Conservation (phyloP, 768 basidiomycete species). For the Rhizopogon rudus region DNA sequence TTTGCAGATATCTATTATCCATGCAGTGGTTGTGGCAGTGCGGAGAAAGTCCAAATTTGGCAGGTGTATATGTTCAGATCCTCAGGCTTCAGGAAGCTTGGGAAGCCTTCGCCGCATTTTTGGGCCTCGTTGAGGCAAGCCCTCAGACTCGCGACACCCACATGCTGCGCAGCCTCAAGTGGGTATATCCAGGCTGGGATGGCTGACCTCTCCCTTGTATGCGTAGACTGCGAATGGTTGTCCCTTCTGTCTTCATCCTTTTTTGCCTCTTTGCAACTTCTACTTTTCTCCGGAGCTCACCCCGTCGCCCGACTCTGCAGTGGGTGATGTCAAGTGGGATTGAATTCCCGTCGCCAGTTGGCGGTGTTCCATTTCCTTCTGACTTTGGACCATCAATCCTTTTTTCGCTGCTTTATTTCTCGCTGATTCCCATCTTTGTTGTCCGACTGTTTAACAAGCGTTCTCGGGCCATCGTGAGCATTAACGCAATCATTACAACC, state of each 20-base stretch:
- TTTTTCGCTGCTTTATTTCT: constrained; percentile 34
- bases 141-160: constrained; percentile 1
- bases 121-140: constrained; percentile 2
- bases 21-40: too few relatives aligned
- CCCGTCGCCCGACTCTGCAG: background rate
- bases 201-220: background rate
- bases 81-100: background rate
- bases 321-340: constrained; percentile 3
- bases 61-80: background rate
- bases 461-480: constrained; percentile 31
- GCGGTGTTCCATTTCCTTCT: constrained; percentile 32
- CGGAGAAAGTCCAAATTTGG: background rate
- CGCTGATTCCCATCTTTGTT: constrained; percentile 31
- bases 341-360: constrained; percentile 39
- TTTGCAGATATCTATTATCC: too few relatives aligned
- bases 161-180: constrained; percentile 1
- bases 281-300: background rate
- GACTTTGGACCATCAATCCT: constrained; percentile 42
- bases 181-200: background rate
- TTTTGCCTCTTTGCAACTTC: background rate
- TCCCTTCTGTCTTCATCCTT: background rate
- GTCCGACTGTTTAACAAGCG: constrained; percentile 29
- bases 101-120: background rate
- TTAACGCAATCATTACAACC: constrained; percentile 28
- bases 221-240: background rate